These are phyloP conservation scores for Candida sphagnicola DNA, from an alignment of 805 yeast genomes.

Conservation along the genomic window DNA sequence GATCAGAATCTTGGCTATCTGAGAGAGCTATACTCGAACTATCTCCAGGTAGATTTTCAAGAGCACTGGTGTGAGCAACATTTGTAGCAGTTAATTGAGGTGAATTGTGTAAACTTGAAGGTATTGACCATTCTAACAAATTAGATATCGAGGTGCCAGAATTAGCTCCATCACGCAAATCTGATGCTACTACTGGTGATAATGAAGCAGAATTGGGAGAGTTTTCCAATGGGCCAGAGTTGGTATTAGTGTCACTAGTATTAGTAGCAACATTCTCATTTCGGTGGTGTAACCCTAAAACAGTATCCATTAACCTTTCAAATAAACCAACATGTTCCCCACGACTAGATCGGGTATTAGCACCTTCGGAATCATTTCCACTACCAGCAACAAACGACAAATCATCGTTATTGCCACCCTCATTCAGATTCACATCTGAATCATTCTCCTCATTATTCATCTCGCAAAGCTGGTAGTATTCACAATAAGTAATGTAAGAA, in stretches of 20 bases:
- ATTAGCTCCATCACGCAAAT: background rate
- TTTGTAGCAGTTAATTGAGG: background rate
- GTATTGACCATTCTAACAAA: background rate
- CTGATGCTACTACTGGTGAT: background rate
- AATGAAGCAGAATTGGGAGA: background rate
- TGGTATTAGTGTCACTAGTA: background rate
- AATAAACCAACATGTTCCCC: conserved; percentile 13
- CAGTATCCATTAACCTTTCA: conserved; percentile 21
- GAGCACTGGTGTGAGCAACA: background rate
- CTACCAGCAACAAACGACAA: background rate
- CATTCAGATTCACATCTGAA: no score
- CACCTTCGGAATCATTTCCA: background rate
- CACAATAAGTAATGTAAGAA: no score
- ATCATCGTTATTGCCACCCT: background rate
- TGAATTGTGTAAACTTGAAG: background rate
- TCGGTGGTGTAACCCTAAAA: conserved; percentile 11
- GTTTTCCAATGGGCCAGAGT: background rate
- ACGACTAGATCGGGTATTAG: background rate
- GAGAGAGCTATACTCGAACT: background rate
- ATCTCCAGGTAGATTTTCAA: background rate
- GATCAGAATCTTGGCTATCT: conserved; percentile 10
- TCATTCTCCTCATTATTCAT: no score
- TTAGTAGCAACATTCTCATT: background rate
- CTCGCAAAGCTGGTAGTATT: no score
- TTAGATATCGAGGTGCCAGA: background rate